Evolutionary conservation across 495 filamentous ascomycete genomes (phyloP), one percentile per base, ranked within the genome.

Genomic region (Penicillium atrosanguineum): DNA sequence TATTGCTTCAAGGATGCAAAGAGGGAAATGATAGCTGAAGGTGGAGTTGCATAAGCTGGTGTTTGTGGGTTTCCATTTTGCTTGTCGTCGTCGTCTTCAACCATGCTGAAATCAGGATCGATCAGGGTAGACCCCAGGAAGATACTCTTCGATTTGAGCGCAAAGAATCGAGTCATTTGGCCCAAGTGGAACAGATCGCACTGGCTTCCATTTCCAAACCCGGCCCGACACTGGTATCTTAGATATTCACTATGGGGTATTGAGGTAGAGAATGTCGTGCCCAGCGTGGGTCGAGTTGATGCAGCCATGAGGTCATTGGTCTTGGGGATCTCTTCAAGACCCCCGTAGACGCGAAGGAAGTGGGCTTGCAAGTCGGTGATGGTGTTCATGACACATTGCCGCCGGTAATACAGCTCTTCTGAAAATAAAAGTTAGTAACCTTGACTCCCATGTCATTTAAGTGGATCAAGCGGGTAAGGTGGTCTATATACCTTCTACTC

Each of bases 181-280:
- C 91, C 91, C 0, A 95, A 78, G 60, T 95, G 89, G 66, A 89
- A 96, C 6, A 86, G 83, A 68, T 96, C 91, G 66, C 91, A 96
- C 54, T 87, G 81, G 15, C 78, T 72, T 37, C 83, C 87, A 34
- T 85, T 85, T 52, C 86, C 87, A 62, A 93, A 90, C 37, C 87
- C 88, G 0, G 87, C 80, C 49, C 83, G 85, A 67, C 91, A 96
- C 61, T 92, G 86, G 23, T 70, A 70, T 7, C 57, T 60, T 37
- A n/a, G 7, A 37, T 23, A 23, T 34, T 34, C 31, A 34, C 31
- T 5, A 12, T 14, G n/a, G 66, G 64, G n/a, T 55, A 46, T 34
- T 64, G 68, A 7, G 48, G 42, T n/a, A 52, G 51, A 19, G 59
- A 46, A 7, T 59, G 37, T 44, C 53, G 51, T 36, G 59, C 38